Percentiles rank a stretch among this genome's conserved stretches.
phyloP scores from a whole-genome alignment of 495 filamentous ascomycete genomes.

The Pyrenopolyporus hunteri region DNA sequence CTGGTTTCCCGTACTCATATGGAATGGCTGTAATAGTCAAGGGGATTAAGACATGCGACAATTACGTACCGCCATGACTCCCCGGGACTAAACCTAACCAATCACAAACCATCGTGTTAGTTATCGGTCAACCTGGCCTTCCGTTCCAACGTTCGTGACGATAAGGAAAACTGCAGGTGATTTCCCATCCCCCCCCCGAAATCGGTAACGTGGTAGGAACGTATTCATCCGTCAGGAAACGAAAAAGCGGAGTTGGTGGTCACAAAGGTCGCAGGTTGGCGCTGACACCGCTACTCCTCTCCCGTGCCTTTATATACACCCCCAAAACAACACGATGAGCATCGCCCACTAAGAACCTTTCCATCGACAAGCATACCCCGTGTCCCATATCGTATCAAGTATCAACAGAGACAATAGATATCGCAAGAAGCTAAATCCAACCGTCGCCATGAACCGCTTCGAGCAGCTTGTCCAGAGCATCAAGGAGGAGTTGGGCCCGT shows the following conservation, averaged over 20 bases:
- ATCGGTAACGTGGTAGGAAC: slow-evolving; percentile 28
- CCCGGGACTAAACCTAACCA: slow-evolving; percentile 16
- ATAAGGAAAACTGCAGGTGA: slow-evolving; percentile 33
- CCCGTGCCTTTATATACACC: slow-evolving; percentile 14
- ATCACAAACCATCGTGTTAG: slow-evolving; percentile 22
- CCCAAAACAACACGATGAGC: slow-evolving; percentile 4
- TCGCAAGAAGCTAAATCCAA: not conserved
- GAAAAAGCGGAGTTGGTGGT: slow-evolving; percentile 33
- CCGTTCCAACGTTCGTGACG: slow-evolving; percentile 12
- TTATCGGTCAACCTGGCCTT: slow-evolving; percentile 24
- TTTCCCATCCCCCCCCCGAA: slow-evolving; percentile 20
- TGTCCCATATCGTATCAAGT: slow-evolving; percentile 7
- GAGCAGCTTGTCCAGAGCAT: slow-evolving; percentile 76
- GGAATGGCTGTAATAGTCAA: slow-evolving; percentile 9
- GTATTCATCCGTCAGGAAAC: slow-evolving; percentile 4
- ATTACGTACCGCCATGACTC: slow-evolving; percentile 29
- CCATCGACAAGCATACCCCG: slow-evolving; percentile 2
- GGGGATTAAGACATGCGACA: not conserved
- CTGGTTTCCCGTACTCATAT: not conserved
- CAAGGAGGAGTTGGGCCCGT: slow-evolving; percentile 72
- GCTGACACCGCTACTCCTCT: slow-evolving; percentile 22
- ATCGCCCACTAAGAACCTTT: slow-evolving; percentile 13
- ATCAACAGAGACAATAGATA: slow-evolving; percentile 2
- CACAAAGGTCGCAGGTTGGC: slow-evolving; percentile 8
- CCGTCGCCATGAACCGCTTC: slow-evolving; percentile 58